A percentile compares a stretch with the other conserved stretches of the same genome.
phyloP scores from a whole-genome alignment of 805 yeast genomes.

The Sungouiella blattae region DNA sequence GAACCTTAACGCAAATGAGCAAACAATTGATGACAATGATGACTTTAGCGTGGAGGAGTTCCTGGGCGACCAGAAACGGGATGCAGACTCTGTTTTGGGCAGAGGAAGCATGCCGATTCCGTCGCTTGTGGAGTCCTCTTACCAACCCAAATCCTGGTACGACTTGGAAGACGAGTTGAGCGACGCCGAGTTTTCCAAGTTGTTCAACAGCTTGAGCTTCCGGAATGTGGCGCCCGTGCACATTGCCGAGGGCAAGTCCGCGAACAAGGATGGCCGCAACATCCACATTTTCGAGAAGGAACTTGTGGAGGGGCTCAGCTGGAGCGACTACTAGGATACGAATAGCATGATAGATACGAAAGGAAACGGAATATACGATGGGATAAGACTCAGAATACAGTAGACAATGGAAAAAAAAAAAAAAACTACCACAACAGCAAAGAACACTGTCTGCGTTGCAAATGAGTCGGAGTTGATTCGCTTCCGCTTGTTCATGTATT shows the following conservation, averaged over 20 bases:
- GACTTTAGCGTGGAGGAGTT: not conserved
- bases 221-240: constrained; percentile 3
- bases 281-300: constrained; percentile 13
- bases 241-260: constrained; percentile 2
- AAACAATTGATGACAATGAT: not conserved
- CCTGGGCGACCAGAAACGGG: not conserved
- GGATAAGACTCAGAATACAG: too few species aligned
- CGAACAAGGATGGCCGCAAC: constrained; percentile 2
- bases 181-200: constrained; percentile 23
- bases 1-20: not conserved
- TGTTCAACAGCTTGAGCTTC: constrained; percentile 13
- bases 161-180: constrained; percentile 25
- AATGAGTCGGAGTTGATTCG: too few species aligned
- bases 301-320: constrained; percentile 5
- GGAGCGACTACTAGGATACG: constrained; percentile 13
- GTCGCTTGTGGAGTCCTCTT: constrained; percentile 31
- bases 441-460: too few species aligned
- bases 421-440: too few species aligned
- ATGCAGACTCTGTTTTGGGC: not conserved
- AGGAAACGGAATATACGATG: too few species aligned
- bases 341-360: too few species aligned
- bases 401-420: too few species aligned
- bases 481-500: too few species aligned
- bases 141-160: constrained; percentile 27
- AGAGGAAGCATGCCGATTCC: constrained; percentile 20